Base-by-base conservation (phyloP, 2,329 filamentous ascomycete genomes). In the Epichloe coenophiala region DNA sequence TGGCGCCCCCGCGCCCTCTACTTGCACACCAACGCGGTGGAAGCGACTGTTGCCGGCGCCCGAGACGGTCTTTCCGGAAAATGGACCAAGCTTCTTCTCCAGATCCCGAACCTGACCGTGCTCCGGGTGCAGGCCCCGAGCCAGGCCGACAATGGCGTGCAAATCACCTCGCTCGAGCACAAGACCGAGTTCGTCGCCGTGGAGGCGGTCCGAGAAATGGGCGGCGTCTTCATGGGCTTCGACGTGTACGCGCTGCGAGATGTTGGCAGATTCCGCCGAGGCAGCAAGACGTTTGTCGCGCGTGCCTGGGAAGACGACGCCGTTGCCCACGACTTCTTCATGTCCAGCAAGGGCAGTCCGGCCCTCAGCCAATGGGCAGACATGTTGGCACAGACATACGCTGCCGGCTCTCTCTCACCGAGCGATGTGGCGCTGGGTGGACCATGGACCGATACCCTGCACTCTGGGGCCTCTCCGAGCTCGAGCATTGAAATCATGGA, bases 81-180 rank as follows among this genome's bases (percentile, higher is more conserved):
- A 43, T 65, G 61, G 61, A 55, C 51, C 7, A 44, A 48, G 40
- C 55, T 55, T n/a, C 45, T 63, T 21, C 55, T 63, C 47, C 49
- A 49, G 3, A 39, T 61, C 1, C 59, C 60, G 7, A 44, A 45
- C 8, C 19, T 63, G 2, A 50, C 36, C 2, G 43, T 61, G 40
- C 55, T 57, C 17, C 62, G 80, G 75, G 17, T 54, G 45, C 9
- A 45, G 15, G 43, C 48, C 3, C 58, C 56, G 8, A 50, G 41
- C 5, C 21, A 38, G 3, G 55, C 58, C 0, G 17, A 15, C n/a
- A 57, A 59, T 40, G 57, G 58, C 8, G 31, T 53, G 6, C 35
- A 38, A 15, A 55, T 59, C n/a, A 35, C 15, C 1, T 42, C 45
- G 2, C 49, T 57, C 46, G 53, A 57, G 44, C 59, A 60, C 49